phyloP scores from a whole-genome alignment of 257 asterid genomes.

The Solanum ossicruentum region DNA sequence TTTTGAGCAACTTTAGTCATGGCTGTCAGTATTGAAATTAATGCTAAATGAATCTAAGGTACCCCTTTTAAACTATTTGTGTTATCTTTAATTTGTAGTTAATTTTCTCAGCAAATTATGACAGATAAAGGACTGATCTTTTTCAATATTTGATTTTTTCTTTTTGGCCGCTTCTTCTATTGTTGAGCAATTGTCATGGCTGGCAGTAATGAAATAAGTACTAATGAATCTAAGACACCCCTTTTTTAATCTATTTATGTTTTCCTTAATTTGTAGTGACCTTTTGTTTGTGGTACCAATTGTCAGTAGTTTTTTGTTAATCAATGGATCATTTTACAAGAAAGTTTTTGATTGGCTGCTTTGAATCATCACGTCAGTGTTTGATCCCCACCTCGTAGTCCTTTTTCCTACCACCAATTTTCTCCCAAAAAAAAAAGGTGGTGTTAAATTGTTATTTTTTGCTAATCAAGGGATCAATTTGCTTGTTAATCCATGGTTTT shows the following conservation, averaged over 20 bases:
- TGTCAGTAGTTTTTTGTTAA: not conserved
- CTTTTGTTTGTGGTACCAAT: not conserved
- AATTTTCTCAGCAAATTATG: conserved; percentile 7
- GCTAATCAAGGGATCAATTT: not conserved
- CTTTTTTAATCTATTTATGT: not conserved
- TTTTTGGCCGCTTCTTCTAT: not conserved
- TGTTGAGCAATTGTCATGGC: conserved; percentile 16
- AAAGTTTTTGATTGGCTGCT: not conserved
- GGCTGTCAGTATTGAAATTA: conserved; percentile 39
- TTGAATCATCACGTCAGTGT: fast-evolving
- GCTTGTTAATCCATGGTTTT: not conserved
- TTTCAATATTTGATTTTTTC: conserved; percentile 7
- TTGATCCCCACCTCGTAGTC: not conserved
- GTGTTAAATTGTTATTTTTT: not conserved
- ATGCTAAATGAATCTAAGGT: conserved; percentile 40
- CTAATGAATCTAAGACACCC: conserved; percentile 34
- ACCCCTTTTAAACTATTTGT: not conserved
- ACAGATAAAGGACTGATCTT: conserved; percentile 4
- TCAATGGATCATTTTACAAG: not conserved
- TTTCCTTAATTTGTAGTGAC: not conserved
- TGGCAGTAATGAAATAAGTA: conserved; percentile 32
- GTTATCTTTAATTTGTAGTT: not conserved
- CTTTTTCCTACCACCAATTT: not conserved
- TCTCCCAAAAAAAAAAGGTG: too few relatives aligned
- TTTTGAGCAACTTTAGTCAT: not conserved